A percentile compares a stretch with the other conserved stretches of the same genome.
Conservation (phyloP, 2,329 filamentous ascomycete genomes). For the Fusarium succisae region DNA sequence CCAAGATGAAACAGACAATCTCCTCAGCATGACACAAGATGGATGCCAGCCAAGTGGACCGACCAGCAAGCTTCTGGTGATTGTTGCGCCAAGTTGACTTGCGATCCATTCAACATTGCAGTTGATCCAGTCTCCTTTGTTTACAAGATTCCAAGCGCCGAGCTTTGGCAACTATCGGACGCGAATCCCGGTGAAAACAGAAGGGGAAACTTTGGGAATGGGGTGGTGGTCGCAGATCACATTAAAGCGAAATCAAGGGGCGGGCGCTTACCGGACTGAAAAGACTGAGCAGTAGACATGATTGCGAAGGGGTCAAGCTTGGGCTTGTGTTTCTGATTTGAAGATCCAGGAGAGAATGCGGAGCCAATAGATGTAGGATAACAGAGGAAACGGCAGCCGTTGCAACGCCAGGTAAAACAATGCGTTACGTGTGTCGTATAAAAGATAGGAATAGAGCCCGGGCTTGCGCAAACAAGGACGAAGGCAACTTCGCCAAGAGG, state of each 20-base stretch:
- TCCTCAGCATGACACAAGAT: slow-evolving; percentile 47
- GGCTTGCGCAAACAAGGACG: slow-evolving; percentile 6
- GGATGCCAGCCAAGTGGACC: slow-evolving; percentile 43
- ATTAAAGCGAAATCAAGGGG: slow-evolving; percentile 45
- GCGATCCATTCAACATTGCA: slow-evolving; percentile 32
- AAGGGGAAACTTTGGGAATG: slow-evolving; percentile 30
- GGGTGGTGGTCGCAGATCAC: slow-evolving; percentile 40
- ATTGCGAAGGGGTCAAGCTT: slow-evolving; percentile 40
- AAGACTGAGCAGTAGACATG: slow-evolving; percentile 42
- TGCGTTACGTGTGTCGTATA: slow-evolving; percentile 28
- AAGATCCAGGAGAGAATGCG: slow-evolving; percentile 37
- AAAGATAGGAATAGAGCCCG: slow-evolving; percentile 4
- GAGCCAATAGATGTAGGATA: slow-evolving; percentile 27
- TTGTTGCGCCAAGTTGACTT: slow-evolving; percentile 41
- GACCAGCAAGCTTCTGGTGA: slow-evolving; percentile 30
- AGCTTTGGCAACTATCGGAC: slow-evolving; percentile 29
- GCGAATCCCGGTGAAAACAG: slow-evolving; percentile 29
- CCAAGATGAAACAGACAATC: slow-evolving; percentile 46
- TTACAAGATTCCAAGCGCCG: slow-evolving; percentile 35
- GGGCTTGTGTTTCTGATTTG: slow-evolving; percentile 40
- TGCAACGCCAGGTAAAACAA: slow-evolving; percentile 28
- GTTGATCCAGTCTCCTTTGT: slow-evolving; percentile 34
- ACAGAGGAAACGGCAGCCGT: slow-evolving; percentile 24
- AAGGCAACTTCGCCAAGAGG: slow-evolving; percentile 12
- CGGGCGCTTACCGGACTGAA: slow-evolving; percentile 43